These are phyloP conservation scores for Teunomyces panamensis DNA, from an alignment of 805 yeast species.

Conservation along the genomic window DNA sequence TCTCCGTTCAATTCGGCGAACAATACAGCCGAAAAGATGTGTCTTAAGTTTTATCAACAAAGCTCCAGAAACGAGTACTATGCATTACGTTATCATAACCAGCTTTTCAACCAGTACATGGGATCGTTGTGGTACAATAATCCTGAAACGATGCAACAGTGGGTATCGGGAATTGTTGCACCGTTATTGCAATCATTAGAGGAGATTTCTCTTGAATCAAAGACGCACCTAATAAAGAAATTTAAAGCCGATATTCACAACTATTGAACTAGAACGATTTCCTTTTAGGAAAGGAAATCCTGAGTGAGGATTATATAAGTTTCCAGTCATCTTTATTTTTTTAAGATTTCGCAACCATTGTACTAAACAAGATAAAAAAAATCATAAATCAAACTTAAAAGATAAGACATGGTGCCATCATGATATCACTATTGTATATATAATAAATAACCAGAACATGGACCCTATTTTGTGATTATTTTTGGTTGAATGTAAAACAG, in stretches of 20 bases:
- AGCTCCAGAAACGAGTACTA: slow-evolving; percentile 9
- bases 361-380: not conserved
- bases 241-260: not conserved
- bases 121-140: slow-evolving; percentile 13
- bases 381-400: not conserved
- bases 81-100: slow-evolving; percentile 11
- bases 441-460: not conserved
- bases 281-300: slow-evolving; percentile 8
- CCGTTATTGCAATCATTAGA: slow-evolving; percentile 1
- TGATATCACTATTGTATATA: not conserved
- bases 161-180: slow-evolving; percentile 10
- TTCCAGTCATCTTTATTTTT: not conserved
- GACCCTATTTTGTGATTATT: not conserved
- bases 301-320: not conserved
- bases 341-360: not conserved
- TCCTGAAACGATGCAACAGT: slow-evolving; percentile 9
- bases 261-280: not conserved
- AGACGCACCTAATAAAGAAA: not conserved
- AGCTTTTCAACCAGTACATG: slow-evolving; percentile 19
- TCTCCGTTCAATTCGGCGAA: slow-evolving; percentile 11
- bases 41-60: slow-evolving; percentile 3
- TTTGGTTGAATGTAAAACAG: not conserved
- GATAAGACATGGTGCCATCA: not conserved
- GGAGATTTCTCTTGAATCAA: not conserved
- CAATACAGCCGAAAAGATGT: slow-evolving; percentile 1